Conservation (phyloP, 73 alveolate species). For the Paramecium bursaria region DNA sequence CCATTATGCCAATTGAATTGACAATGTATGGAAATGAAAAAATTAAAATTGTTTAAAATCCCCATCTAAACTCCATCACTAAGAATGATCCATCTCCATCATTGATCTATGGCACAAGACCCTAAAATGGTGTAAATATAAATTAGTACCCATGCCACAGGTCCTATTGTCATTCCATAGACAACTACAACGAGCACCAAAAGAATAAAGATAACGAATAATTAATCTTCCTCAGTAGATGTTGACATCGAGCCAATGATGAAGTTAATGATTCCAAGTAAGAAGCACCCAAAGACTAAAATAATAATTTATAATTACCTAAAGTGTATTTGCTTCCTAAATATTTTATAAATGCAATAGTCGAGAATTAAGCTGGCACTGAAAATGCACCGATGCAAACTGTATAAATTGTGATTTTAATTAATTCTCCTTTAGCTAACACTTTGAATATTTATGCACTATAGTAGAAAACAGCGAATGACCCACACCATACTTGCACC, state of each 20-base stretch:
- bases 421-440: slow-evolving; percentile 6
- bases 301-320: not conserved
- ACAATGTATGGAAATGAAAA: slow-evolving; percentile 43
- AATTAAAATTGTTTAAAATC: not conserved
- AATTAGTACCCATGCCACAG: slow-evolving; percentile 43
- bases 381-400: slow-evolving; percentile 9
- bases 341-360: not conserved
- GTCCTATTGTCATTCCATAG: slow-evolving; percentile 28
- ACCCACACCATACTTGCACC: slow-evolving; percentile 37
- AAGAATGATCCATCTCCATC: slow-evolving; percentile 17
- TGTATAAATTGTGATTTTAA: slow-evolving; percentile 6
- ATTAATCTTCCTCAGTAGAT: not conserved
- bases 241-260: not conserved
- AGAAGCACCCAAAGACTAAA: slow-evolving; percentile 2
- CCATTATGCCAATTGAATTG: not conserved
- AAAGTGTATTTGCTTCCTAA: slow-evolving; percentile 6
- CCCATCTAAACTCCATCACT: slow-evolving; percentile 15
- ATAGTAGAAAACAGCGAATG: slow-evolving; percentile 30
- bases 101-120: slow-evolving; percentile 48
- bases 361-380: slow-evolving; percentile 1
- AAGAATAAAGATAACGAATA: slow-evolving; percentile 11
- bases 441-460: slow-evolving; percentile 47
- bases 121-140: not conserved
- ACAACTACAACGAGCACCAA: slow-evolving; percentile 2
- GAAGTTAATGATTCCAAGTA: not conserved